These are phyloP conservation scores for Gymnopilus dilepis DNA, from an alignment of 768 basidiomycete genomes.

Conservation along the genomic window DNA sequence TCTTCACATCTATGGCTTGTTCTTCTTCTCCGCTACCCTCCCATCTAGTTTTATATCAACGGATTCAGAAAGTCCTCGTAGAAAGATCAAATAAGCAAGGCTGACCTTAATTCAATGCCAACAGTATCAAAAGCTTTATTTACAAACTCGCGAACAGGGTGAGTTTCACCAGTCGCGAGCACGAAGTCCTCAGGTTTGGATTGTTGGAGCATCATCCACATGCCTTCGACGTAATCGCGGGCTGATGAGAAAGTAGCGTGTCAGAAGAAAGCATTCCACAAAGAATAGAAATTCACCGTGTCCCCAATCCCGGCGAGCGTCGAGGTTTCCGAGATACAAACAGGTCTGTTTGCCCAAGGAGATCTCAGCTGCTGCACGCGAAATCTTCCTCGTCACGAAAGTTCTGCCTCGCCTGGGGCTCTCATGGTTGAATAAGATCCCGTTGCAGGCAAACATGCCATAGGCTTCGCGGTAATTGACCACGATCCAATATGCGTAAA, in stretches of 20 bases:
- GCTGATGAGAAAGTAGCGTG: slow-evolving; percentile 45
- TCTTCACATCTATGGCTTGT: slow-evolving; percentile 73
- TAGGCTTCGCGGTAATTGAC: slow-evolving; percentile 96
- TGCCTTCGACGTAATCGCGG: slow-evolving; percentile 93
- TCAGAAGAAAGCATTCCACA: neutral
- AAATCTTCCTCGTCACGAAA: slow-evolving; percentile 95
- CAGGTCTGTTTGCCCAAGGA: slow-evolving; percentile 86
- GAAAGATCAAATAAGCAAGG: slow-evolving; percentile 6
- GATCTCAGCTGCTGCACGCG: slow-evolving; percentile 93
- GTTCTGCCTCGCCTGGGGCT: slow-evolving; percentile 93
- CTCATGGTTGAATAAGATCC: slow-evolving; percentile 98
- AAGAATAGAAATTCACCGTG: slow-evolving; percentile 66
- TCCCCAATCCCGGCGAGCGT: slow-evolving; percentile 97
- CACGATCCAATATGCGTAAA: slow-evolving; percentile 91
- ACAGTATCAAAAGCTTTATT: slow-evolving; percentile 81
- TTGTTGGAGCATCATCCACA: slow-evolving; percentile 98
- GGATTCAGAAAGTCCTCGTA: slow-evolving; percentile 5
- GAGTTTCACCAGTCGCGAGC: slow-evolving; percentile 95
- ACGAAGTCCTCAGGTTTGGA: slow-evolving; percentile 85
- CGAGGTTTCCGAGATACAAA: slow-evolving; percentile 92
- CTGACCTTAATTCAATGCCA: slow-evolving; percentile 69
- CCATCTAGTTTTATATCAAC: slow-evolving; percentile 61
- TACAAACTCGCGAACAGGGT: slow-evolving; percentile 92
- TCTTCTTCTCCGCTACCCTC: slow-evolving; percentile 77
- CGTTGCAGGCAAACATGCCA: slow-evolving; percentile 95